Evolutionary conservation across 345 rosid genomes (phyloP).

Genomic region (Stellera chamaejasme): DNA sequence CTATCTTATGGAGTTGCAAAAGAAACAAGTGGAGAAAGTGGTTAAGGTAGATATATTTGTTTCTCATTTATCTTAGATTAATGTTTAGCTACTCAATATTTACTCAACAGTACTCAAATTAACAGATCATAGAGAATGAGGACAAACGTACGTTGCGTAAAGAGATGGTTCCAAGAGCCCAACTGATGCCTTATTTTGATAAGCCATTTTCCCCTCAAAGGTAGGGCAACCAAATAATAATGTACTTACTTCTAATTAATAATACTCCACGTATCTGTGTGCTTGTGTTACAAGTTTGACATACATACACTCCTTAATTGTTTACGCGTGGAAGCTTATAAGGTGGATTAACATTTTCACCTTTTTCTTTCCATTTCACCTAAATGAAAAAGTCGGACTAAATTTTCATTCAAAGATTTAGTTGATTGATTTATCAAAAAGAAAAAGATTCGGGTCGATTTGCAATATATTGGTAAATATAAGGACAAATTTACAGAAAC

Average conservation of each 20-base stretch:
- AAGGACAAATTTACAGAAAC: not conserved
- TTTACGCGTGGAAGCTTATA: too few species aligned
- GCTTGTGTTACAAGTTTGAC: too few species aligned
- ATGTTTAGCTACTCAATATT: not conserved
- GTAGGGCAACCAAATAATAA: conserved; percentile 12
- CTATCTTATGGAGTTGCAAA: conserved; percentile 41
- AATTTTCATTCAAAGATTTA: too few species aligned
- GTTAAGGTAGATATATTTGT: conserved; percentile 36
- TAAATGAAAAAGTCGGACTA: too few species aligned
- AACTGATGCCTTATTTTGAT: conserved; percentile 74
- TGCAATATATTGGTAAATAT: not conserved
- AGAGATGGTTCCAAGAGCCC: conserved; percentile 85
- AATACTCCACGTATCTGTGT: too few species aligned
- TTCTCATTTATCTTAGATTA: not conserved
- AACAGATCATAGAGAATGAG: conserved; percentile 72
- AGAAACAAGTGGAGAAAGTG: conserved; percentile 51
- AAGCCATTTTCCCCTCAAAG: conserved; percentile 81
- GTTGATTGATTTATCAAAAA: too few species aligned
- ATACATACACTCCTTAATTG: too few species aligned
- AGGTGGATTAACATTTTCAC: too few species aligned
- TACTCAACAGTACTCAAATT: not conserved
- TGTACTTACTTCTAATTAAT: too few species aligned
- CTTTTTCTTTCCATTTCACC: too few species aligned
- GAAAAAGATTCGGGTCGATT: too few species aligned
- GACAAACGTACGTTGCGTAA: conserved; percentile 63